Evolutionary conservation across 129 eudicot genomes (phyloP), one percentile per base, ranked within the genome.

Genomic region (Flaveria trinervia): DNA sequence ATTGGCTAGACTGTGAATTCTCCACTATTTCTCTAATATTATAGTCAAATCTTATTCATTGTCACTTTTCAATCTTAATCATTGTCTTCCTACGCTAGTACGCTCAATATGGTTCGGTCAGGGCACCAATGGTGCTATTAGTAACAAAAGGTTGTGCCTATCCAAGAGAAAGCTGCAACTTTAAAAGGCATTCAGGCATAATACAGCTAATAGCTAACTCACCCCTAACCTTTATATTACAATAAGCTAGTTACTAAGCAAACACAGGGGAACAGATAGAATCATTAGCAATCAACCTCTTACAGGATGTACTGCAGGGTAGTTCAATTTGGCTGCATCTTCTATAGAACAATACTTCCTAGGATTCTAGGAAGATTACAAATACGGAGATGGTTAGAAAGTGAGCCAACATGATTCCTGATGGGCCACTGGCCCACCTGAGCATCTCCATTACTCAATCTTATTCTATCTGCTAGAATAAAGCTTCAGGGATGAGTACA

Each of bases 41-140:
- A 56, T 17, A 15, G 22, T 9, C 64, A 59, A 39, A 73, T 73
- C 56, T 73, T 57, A 73, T 41, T 57, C 20, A 39, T 22, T 57
- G 48, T 72, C 54, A 9, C 39, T 56, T 56, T 5, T 39, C 51
- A 60, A n/a, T 22, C 55, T 73, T 59, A 59, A 56, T 22, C 33
- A 20, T 74, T 43, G 3, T 20, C 33, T 9, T 33, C 7, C 33
- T 11, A 68, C 22, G 3, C 30, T 28, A 28, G 30, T 28, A 28
- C 30, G 18, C 36, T 68, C 23, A 17, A 68, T 68, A 23, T 44
- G 16, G 56, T 45, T 43, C 20, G 11, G 33, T 13, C n/a, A 62
- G 68, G 44, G 44, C n/a, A 62, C 43, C 18, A 12, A 28, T 62
- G 43, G 18, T 26, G 43, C 43, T 62, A 30, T 62, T 62, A 11